Conservation (phyloP, 352 stramenopile genomes). For the Phytopythium oedochilum region DNA sequence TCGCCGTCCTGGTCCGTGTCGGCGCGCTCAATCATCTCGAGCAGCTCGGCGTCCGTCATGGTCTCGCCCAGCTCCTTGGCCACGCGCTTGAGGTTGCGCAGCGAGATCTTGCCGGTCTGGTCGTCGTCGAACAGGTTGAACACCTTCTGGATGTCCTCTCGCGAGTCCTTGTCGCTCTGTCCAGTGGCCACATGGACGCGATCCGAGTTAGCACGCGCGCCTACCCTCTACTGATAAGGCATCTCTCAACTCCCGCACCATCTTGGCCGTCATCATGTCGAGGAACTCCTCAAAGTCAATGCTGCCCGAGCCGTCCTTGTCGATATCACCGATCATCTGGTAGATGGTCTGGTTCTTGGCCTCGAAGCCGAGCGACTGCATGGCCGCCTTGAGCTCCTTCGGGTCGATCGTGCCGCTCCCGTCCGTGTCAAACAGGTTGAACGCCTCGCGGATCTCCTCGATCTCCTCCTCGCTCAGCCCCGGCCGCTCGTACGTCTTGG, state of each 20-base stretch:
- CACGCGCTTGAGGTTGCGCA: constrained; percentile 97
- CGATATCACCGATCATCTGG: constrained; percentile 96
- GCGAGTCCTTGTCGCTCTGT: constrained; percentile 93
- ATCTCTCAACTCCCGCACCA: no score
- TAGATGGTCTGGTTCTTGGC: constrained; percentile 97
- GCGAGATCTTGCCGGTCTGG: constrained; percentile 96
- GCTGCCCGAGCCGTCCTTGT: constrained; percentile 94
- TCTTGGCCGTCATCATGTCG: constrained; percentile 96
- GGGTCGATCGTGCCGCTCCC: constrained; percentile 95
- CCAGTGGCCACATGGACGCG: no score
- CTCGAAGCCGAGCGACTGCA: constrained; percentile 96
- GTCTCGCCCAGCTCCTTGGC: constrained; percentile 98
- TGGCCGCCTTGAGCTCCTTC: constrained; percentile 96
- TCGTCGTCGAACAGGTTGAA: constrained; percentile 98
- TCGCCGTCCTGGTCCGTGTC: constrained; percentile 94
- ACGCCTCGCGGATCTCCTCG: constrained; percentile 95
- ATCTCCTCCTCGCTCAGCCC: constrained; percentile 93
- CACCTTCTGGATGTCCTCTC: constrained; percentile 95
- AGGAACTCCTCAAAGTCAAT: constrained; percentile 98
- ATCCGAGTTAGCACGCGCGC: no score
- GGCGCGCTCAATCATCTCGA: constrained; percentile 99
- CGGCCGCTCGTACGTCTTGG: constrained; percentile 89
- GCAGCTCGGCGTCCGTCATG: constrained; percentile 98
- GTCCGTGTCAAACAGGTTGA: constrained; percentile 97
- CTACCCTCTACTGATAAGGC: no score